phyloP scores from a whole-genome alignment of 176 grass and related monocot species.

The Musa itinerans region DNA sequence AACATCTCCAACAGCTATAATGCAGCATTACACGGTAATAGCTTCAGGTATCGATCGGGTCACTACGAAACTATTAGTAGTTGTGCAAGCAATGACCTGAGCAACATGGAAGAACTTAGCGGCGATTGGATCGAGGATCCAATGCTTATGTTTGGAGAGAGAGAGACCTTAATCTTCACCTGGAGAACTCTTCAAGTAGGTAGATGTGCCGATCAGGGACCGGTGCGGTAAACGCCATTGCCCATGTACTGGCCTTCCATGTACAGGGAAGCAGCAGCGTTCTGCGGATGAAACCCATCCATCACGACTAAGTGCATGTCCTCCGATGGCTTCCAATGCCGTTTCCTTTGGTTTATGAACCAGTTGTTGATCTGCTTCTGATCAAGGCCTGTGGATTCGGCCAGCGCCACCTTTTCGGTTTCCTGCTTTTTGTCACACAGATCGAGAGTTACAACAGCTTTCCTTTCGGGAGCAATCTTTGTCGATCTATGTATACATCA shows the following conservation, averaged over 20 bases:
- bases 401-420: conserved; percentile 50
- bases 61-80: too few relatives aligned
- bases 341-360: conserved; percentile 79
- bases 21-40: too few relatives aligned
- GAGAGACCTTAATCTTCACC: too few relatives aligned
- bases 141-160: too few relatives aligned
- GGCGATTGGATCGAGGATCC: too few relatives aligned
- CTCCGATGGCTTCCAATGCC: conserved; percentile 67
- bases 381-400: conserved; percentile 53
- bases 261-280: conserved; percentile 25
- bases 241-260: conserved; percentile 54
- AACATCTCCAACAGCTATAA: too few relatives aligned
- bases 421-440: conserved; percentile 21
- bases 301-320: conserved; percentile 64
- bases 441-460: background rate
- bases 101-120: too few relatives aligned
- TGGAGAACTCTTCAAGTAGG: too few relatives aligned
- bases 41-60: too few relatives aligned
- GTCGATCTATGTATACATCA: background rate
- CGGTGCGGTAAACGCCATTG: conserved; percentile 45
- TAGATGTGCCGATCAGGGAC: conserved; percentile 19
- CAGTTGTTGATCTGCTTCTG: conserved; percentile 87
- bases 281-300: conserved; percentile 59
- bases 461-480: too few relatives aligned
- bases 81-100: too few relatives aligned